Conservation (phyloP, 192 early-diverging fungal species). For the Lobosporangium transversale region DNA sequence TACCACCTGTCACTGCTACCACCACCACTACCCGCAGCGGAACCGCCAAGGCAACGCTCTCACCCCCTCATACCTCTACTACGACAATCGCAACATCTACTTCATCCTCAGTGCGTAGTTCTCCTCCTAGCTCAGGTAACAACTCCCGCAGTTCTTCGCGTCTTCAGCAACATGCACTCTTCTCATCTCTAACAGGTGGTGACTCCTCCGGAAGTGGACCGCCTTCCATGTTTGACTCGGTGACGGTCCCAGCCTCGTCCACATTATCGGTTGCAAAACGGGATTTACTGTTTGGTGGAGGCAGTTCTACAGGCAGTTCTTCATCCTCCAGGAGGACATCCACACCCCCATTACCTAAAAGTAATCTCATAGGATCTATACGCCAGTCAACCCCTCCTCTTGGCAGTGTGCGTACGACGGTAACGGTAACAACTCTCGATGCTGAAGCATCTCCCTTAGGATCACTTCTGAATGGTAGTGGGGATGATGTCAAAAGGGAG, state of each 20-base stretch:
- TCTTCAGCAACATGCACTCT: slow-evolving; percentile 38
- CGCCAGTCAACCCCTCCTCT: slow-evolving; percentile 25
- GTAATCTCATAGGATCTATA: slow-evolving; percentile 13
- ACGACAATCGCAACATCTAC: neutral
- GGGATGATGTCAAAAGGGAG: neutral
- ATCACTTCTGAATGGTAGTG: neutral
- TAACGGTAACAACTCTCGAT: slow-evolving; percentile 9
- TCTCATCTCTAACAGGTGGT: slow-evolving; percentile 25
- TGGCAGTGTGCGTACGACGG: neutral
- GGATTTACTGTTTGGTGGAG: slow-evolving; percentile 37
- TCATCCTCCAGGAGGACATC: slow-evolving; percentile 32
- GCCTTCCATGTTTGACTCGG: slow-evolving; percentile 39
- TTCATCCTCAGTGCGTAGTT: neutral
- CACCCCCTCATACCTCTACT: slow-evolving; percentile 17
- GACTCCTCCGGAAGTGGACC: slow-evolving; percentile 4
- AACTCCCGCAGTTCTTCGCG: slow-evolving; percentile 45
- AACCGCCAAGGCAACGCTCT: slow-evolving; percentile 29
- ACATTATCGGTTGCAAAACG: slow-evolving; percentile 35
- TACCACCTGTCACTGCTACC: slow-evolving; percentile 38
- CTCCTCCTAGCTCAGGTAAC: slow-evolving; percentile 28
- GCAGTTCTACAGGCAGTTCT: neutral
- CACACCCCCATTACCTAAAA: slow-evolving; percentile 29
- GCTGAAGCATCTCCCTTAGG: slow-evolving; percentile 26
- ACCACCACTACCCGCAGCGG: slow-evolving; percentile 7
- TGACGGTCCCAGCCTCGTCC: slow-evolving; percentile 4